These are phyloP conservation scores for Senna tora DNA, from an alignment of 306 rosid genomes.

Conservation along the genomic window DNA sequence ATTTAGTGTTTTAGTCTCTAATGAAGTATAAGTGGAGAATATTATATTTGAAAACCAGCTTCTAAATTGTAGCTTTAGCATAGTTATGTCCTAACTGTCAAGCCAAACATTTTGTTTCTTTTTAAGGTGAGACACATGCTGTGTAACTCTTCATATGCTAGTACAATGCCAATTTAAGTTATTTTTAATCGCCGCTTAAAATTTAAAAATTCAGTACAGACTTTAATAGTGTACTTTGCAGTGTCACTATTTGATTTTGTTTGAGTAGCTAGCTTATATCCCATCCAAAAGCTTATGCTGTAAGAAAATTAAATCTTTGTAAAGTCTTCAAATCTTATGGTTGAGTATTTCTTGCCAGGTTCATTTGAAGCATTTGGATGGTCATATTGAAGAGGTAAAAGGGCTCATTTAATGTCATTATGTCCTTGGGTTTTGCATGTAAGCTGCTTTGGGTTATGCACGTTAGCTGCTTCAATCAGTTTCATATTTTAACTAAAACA, in stretches of 20 bases:
- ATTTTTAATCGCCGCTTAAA: background rate
- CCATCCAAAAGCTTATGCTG: background rate
- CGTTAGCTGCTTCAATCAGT: constrained; percentile 43
- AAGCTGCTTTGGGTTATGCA: constrained; percentile 40
- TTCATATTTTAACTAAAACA: constrained; percentile 54
- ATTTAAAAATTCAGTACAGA: background rate
- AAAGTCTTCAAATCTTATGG: constrained; percentile 15
- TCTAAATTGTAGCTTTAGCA: no score
- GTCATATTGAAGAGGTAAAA: constrained; percentile 92
- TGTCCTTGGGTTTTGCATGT: constrained; percentile 32
- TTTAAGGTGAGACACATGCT: background rate
- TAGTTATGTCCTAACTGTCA: background rate
- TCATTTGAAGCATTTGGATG: constrained; percentile 95
- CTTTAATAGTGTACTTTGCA: background rate
- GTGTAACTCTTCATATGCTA: background rate
- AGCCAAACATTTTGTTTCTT: background rate
- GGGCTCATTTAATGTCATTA: background rate
- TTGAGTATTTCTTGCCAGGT: constrained; percentile 52
- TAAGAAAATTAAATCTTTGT: background rate
- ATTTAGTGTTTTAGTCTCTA: background rate
- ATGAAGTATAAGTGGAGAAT: constrained; percentile 23
- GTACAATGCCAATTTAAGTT: background rate
- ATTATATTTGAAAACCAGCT: no score
- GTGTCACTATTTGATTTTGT: background rate
- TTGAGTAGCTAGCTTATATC: background rate